Percentiles rank a stretch among this genome's conserved stretches.
phyloP scores from a whole-genome alignment of 2,329 filamentous ascomycete genomes.

The Epichloe sibirici region DNA sequence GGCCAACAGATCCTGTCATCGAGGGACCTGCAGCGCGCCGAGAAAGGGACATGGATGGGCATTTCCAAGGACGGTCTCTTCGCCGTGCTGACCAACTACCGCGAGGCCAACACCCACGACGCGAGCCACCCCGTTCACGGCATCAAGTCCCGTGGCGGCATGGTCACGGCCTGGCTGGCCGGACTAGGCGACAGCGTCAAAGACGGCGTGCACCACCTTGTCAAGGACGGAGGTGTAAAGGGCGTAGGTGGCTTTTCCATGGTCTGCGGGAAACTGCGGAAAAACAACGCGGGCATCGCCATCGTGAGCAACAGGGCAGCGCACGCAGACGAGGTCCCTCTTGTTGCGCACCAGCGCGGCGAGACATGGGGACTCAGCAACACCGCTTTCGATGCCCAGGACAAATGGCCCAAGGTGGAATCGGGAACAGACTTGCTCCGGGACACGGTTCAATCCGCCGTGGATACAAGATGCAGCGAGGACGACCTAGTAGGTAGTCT shows the following conservation, averaged over 20 bases:
- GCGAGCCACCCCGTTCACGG: slow-evolving; percentile 40
- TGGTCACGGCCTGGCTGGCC: slow-evolving; percentile 51
- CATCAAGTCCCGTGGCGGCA: slow-evolving; percentile 46
- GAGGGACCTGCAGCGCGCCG: slow-evolving; percentile 47
- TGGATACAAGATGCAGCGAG: slow-evolving; percentile 26
- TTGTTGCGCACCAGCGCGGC: slow-evolving; percentile 39
- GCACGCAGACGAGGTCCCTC: slow-evolving; percentile 40
- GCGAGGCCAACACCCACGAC: slow-evolving; percentile 40
- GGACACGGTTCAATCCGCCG: slow-evolving; percentile 28
- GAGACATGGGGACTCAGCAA: slow-evolving; percentile 51
- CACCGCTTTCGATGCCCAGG: slow-evolving; percentile 39
- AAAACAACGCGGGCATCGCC: slow-evolving; percentile 38
- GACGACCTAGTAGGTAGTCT: slow-evolving; percentile 37
- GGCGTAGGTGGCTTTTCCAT: slow-evolving; percentile 56
- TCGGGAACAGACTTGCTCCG: slow-evolving; percentile 36
- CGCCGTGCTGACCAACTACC: slow-evolving; percentile 55
- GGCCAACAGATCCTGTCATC: slow-evolving; percentile 41
- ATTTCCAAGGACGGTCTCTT: slow-evolving; percentile 47
- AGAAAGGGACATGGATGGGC: slow-evolving; percentile 55
- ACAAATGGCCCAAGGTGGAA: slow-evolving; percentile 49
- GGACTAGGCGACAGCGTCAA: slow-evolving; percentile 32
- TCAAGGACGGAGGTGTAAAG: slow-evolving; percentile 39
- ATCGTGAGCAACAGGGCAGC: slow-evolving; percentile 51
- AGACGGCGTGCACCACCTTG: slow-evolving; percentile 39
- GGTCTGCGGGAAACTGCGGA: slow-evolving; percentile 47